Percentiles rank a stretch among this genome's conserved stretches.
Conservation (phyloP, 768 basidiomycete genomes). For the Russula virescens region DNA sequence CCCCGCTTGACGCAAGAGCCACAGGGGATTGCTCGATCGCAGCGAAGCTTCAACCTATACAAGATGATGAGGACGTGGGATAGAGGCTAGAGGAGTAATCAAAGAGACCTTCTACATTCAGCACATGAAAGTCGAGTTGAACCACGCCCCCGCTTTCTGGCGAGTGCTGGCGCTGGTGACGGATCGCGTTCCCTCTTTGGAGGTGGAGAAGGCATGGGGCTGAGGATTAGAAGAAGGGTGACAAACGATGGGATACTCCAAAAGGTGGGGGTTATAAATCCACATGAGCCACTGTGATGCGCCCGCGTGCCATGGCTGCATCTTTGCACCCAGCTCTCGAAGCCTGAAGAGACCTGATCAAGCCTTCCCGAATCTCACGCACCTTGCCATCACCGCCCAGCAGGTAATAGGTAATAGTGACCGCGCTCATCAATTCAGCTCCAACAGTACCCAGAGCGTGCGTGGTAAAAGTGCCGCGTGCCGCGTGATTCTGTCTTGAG, state of each 20-base stretch:
- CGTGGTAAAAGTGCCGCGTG: too few relatives aligned
- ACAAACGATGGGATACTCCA: slow-evolving; percentile 23
- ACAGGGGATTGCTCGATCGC: slow-evolving; percentile 73
- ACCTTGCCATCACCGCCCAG: too few relatives aligned
- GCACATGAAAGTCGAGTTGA: slow-evolving; percentile 75
- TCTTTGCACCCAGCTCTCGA: neutral
- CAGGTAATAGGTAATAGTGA: too few relatives aligned
- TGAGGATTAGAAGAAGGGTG: slow-evolving; percentile 27
- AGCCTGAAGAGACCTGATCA: neutral
- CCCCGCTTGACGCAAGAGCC: slow-evolving; percentile 77
- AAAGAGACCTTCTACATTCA: slow-evolving; percentile 64
- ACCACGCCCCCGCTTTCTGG: slow-evolving; percentile 51
- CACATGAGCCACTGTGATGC: neutral
- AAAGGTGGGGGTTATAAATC: slow-evolving; percentile 4
- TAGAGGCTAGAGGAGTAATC: slow-evolving; percentile 7
- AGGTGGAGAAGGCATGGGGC: slow-evolving; percentile 24
- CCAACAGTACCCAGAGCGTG: too few relatives aligned
- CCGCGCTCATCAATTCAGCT: too few relatives aligned
- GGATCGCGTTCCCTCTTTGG: slow-evolving; percentile 31
- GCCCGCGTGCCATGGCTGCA: neutral
- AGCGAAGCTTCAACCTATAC: slow-evolving; percentile 58
- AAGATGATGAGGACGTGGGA: slow-evolving; percentile 14
- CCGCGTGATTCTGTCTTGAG: too few relatives aligned
- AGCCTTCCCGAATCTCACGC: neutral
- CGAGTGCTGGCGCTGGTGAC: slow-evolving; percentile 27